phyloP scores from a whole-genome alignment of 1,284 basidiomycete species.

The Austroboletus novae-zelandiae region DNA sequence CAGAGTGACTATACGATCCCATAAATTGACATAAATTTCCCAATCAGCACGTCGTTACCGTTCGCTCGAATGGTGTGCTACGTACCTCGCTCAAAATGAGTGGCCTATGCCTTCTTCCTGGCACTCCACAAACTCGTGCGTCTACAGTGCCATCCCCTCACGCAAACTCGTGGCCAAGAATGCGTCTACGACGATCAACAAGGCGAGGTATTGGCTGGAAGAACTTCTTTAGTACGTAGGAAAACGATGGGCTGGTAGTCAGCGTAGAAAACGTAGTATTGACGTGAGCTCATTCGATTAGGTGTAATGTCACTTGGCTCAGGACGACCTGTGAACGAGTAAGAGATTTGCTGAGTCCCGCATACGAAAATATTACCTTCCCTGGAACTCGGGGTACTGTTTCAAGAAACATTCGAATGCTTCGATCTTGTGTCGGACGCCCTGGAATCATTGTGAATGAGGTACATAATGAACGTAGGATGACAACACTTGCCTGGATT shows the following conservation, averaged over 20 bases:
- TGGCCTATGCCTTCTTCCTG: slow-evolving; percentile 67
- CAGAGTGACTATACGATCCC: slow-evolving; percentile 81
- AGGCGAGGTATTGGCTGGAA: slow-evolving; percentile 82
- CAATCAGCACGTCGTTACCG: slow-evolving; percentile 3
- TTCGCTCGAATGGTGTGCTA: neutral
- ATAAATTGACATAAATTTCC: slow-evolving; percentile 58
- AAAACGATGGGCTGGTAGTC: slow-evolving; percentile 90
- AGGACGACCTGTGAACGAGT: slow-evolving; percentile 57
- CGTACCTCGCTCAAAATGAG: slow-evolving; percentile 74
- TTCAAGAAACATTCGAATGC: slow-evolving; percentile 86
- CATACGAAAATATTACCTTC: slow-evolving; percentile 41
- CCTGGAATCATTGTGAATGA: slow-evolving; percentile 34
- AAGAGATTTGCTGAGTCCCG: neutral
- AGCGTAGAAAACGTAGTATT: slow-evolving; percentile 81
- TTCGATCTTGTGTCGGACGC: slow-evolving; percentile 79
- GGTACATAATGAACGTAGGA: neutral
- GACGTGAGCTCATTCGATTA: slow-evolving; percentile 77
- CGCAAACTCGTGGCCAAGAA: slow-evolving; percentile 82
- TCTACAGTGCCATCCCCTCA: slow-evolving; percentile 81
- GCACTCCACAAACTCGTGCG: slow-evolving; percentile 85
- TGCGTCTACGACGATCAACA: slow-evolving; percentile 82
- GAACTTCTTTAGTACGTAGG: slow-evolving; percentile 82
- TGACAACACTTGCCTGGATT: slow-evolving; percentile 50
- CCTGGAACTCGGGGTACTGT: slow-evolving; percentile 74
- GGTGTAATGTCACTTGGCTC: slow-evolving; percentile 84